These are phyloP conservation scores for Wickerhamomyces sp. DNA, from an alignment of 1,139 yeast genomes.

Conservation along the genomic window DNA sequence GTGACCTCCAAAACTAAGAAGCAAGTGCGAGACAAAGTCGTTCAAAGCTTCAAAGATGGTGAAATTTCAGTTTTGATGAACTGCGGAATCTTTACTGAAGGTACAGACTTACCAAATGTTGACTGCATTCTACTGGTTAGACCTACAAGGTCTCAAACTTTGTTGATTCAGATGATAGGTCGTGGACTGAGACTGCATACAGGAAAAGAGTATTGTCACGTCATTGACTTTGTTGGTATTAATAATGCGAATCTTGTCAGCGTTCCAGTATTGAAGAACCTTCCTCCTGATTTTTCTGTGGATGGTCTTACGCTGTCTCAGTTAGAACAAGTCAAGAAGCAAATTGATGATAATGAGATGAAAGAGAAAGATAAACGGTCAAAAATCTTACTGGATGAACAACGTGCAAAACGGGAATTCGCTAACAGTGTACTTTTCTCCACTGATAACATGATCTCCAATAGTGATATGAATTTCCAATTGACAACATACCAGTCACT, in stretches of 20 bases:
- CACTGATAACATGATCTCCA: conserved; percentile 9
- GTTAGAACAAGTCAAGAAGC: conserved; percentile 25
- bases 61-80: conserved; percentile 71
- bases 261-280: conserved; percentile 55
- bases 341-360: conserved; percentile 6
- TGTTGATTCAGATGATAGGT: conserved; percentile 86
- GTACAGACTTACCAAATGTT: conserved; percentile 89
- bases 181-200: conserved; percentile 69
- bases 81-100: conserved; percentile 91
- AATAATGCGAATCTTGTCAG: conserved; percentile 54
- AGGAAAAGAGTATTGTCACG: conserved; percentile 62
- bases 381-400: neutral
- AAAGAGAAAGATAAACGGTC: neutral
- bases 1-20: conserved; percentile 65
- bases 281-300: conserved; percentile 31
- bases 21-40: conserved; percentile 44
- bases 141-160: conserved; percentile 72
- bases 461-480: neutral
- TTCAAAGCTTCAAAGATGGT: conserved; percentile 59
- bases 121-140: conserved; percentile 77
- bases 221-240: conserved; percentile 72
- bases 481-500: conserved; percentile 24
- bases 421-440: conserved; percentile 1
- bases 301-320: conserved; percentile 33
- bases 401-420: neutral